A percentile compares a stretch with the other conserved stretches of the same genome.
Conservation (phyloP, 2,329 filamentous ascomycete genomes). For the Neonectria sp. region DNA sequence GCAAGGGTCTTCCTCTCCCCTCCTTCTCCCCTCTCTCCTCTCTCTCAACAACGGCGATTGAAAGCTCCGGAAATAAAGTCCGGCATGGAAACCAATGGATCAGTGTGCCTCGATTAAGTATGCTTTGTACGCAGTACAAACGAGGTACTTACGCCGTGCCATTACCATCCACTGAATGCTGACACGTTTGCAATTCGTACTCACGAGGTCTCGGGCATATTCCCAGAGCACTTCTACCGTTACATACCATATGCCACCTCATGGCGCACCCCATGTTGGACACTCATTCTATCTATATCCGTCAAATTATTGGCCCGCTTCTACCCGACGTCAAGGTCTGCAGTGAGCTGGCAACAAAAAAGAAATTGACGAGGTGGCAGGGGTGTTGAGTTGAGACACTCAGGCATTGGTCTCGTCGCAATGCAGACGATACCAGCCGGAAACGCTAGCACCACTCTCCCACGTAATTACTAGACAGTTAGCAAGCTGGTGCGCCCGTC, state of each 20-base stretch:
- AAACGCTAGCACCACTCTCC: conserved; percentile 12
- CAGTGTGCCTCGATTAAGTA: neutral
- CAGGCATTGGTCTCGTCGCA: conserved; percentile 5
- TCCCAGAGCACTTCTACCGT: neutral
- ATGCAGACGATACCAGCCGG: neutral
- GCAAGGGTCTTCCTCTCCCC: neutral
- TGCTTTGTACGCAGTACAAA: neutral
- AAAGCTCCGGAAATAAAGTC: conserved; percentile 19
- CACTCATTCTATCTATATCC: neutral
- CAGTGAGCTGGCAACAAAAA: conserved; percentile 14
- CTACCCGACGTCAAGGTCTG: conserved; percentile 8
- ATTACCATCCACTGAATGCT: conserved; percentile 17
- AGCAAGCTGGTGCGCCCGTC: neutral
- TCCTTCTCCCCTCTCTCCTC: neutral
- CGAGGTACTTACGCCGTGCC: neutral
- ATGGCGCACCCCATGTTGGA: neutral
- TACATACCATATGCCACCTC: neutral
- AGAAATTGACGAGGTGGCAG: conserved; percentile 17
- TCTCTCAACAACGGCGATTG: conserved; percentile 21
- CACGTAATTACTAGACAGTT: neutral
- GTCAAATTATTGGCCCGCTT: neutral
- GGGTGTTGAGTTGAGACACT: conserved; percentile 21
- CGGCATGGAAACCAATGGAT: conserved; percentile 10
- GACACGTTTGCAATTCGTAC: conserved; percentile 29
- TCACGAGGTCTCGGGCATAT: conserved; percentile 14